phyloP scores from a whole-genome alignment of 208 protist species.

The Trypanosomatidae sp. region DNA sequence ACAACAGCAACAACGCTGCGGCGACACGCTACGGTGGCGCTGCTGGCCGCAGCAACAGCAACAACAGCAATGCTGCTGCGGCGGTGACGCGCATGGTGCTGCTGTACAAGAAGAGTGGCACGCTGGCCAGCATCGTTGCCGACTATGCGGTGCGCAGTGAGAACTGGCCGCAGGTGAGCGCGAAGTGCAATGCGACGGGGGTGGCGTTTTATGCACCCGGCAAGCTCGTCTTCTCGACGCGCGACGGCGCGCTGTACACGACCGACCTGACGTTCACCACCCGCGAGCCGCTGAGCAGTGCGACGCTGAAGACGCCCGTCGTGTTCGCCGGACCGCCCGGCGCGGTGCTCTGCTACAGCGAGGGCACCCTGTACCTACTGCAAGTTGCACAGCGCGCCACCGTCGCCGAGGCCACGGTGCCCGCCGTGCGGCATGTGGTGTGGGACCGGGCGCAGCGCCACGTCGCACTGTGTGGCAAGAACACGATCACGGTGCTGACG shows the following conservation, averaged over 20 bases:
- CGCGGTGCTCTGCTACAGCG: conserved; percentile 60
- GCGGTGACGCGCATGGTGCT: no score
- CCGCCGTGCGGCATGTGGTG: conserved; percentile 87
- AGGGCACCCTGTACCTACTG: conserved; percentile 87
- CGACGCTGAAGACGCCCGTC: no score
- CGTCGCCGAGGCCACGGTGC: conserved; percentile 43
- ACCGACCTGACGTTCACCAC: no score
- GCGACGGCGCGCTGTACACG: conserved; percentile 71
- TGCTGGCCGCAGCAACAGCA: no score
- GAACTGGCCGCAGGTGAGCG: no score
- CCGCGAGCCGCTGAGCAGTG: no score
- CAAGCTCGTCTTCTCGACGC: conserved; percentile 91
- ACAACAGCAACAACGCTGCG: no score
- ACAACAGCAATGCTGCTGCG: no score
- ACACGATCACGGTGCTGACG: conserved; percentile 81
- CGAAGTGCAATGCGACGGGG: conserved; percentile 39
- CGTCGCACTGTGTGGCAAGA: conserved; percentile 90
- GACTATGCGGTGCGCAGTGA: no score
- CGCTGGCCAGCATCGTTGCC: no score
- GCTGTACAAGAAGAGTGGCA: no score
- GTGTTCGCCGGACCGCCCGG: conserved; percentile 71
- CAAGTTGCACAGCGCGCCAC: conserved; percentile 89
- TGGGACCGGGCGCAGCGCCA: conserved; percentile 88
- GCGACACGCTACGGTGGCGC: no score
- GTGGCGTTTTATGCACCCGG: conserved; percentile 93